phyloP scores from a whole-genome alignment of 495 filamentous ascomycete genomes.

The Geopyxis carbonaria region DNA sequence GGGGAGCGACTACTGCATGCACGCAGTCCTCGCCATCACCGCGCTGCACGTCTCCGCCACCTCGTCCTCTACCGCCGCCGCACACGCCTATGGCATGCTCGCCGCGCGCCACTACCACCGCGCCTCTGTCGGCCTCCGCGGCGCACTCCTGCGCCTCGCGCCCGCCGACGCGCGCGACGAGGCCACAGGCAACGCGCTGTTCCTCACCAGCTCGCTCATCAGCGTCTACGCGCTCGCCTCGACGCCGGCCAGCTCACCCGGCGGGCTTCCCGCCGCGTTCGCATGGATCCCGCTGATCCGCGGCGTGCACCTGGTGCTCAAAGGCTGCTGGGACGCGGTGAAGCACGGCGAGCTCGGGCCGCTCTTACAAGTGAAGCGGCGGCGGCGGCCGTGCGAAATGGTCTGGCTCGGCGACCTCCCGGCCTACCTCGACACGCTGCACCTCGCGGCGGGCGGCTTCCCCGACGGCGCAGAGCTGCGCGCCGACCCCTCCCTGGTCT shows the following conservation, averaged over 20 bases:
- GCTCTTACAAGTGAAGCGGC: not conserved
- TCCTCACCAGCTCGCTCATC: slow-evolving; percentile 3
- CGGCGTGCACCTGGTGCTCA: not conserved
- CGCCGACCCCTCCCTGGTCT: too few relatives aligned
- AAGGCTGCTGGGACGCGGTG: not conserved
- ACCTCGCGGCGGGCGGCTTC: too few relatives aligned
- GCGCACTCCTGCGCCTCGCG: not conserved
- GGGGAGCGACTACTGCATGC: slow-evolving; percentile 24
- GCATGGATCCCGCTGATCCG: slow-evolving; percentile 4
- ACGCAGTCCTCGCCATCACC: slow-evolving; percentile 28
- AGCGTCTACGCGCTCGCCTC: slow-evolving; percentile 5
- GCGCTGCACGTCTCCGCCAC: slow-evolving; percentile 21
- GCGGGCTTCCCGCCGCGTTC: not conserved
- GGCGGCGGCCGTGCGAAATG: not conserved
- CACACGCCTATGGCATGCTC: slow-evolving; percentile 3
- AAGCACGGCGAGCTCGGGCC: not conserved
- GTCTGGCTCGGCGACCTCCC: too few relatives aligned
- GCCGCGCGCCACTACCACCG: slow-evolving; percentile 4
- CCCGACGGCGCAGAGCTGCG: too few relatives aligned
- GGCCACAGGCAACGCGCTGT: slow-evolving; percentile 4
- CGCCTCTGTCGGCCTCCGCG: slow-evolving; percentile 1
- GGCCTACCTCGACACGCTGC: too few relatives aligned
- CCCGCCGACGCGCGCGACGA: too few relatives aligned
- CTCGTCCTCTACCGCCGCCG: not conserved
- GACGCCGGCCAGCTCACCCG: not conserved